Conservation (phyloP, 805 yeast genomes). For the Candida adriatica region DNA sequence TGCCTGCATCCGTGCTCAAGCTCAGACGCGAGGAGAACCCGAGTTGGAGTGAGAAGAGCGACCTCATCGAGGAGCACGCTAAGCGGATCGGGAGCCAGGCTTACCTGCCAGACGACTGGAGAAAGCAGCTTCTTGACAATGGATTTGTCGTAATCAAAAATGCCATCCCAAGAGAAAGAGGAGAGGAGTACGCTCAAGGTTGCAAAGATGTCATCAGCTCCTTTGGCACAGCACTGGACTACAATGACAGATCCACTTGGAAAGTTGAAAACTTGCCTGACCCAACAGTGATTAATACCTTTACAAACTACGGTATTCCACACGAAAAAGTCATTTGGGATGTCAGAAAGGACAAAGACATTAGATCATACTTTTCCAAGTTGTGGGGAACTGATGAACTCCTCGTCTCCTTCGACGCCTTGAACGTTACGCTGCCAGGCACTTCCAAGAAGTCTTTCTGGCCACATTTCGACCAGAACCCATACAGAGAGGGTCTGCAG, state of each 20-base stretch:
- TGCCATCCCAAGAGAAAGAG: conserved; percentile 22
- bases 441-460: conserved; percentile 17
- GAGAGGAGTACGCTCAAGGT: conserved; percentile 18
- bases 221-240: conserved; percentile 19
- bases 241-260: conserved; percentile 25
- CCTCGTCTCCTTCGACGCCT: conserved; percentile 28
- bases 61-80: conserved; percentile 8
- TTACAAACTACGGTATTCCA: conserved; percentile 16
- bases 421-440: conserved; percentile 26
- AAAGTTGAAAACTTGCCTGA: conserved; percentile 24
- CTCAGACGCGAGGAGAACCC: conserved; percentile 6
- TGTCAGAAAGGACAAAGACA: conserved; percentile 25
- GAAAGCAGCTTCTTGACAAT: conserved; percentile 24
- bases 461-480: conserved; percentile 32
- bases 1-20: conserved; percentile 1
- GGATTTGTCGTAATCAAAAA: conserved; percentile 29
- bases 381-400: conserved; percentile 29
- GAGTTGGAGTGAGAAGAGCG: conserved; percentile 12
- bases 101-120: conserved; percentile 21
- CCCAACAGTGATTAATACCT: conserved; percentile 13
- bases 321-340: conserved; percentile 32
- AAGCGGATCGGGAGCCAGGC: conserved; percentile 6
- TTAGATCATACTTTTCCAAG: conserved; percentile 22
- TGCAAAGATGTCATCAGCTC: conserved; percentile 21
- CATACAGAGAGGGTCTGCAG: conserved; percentile 23